A percentile compares a stretch with the other conserved stretches of the same genome.
Conservation (phyloP, 2,329 filamentous ascomycete genomes). For the Paraphaeosphaeria minitans region DNA sequence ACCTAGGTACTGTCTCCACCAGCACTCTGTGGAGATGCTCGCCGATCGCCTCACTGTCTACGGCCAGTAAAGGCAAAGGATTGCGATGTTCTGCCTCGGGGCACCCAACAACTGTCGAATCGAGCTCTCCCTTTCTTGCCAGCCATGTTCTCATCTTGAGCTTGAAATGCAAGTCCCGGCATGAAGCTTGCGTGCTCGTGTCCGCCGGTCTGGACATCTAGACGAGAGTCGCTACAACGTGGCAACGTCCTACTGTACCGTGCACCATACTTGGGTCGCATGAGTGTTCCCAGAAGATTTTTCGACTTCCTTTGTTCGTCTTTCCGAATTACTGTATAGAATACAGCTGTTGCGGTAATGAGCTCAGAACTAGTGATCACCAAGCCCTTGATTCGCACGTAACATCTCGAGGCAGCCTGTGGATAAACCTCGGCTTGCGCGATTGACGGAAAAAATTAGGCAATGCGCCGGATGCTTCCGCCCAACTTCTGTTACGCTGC, state of each 20-base stretch:
- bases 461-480: neutral
- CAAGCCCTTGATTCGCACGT: neutral
- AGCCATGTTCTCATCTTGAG: too few species aligned
- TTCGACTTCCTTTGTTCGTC: neutral
- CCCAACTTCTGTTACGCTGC: neutral
- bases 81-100: neutral
- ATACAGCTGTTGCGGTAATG: neutral
- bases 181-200: neutral
- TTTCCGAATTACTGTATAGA: neutral
- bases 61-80: neutral
- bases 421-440: neutral
- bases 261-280: too few species aligned
- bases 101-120: too few species aligned
- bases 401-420: neutral
- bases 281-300: neutral
- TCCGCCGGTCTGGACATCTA: neutral
- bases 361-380: neutral
- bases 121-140: too few species aligned
- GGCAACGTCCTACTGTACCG: neutral
- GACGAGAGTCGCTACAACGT: neutral
- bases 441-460: constrained; percentile 4
- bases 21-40: neutral
- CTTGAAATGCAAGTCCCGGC: neutral
- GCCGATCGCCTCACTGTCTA: neutral
- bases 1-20: constrained; percentile 6